Evolutionary conservation across 2,329 filamentous ascomycete species (phyloP), one percentile per base, ranked within the genome.

Genomic region (Aspergillus spinulosporus): DNA sequence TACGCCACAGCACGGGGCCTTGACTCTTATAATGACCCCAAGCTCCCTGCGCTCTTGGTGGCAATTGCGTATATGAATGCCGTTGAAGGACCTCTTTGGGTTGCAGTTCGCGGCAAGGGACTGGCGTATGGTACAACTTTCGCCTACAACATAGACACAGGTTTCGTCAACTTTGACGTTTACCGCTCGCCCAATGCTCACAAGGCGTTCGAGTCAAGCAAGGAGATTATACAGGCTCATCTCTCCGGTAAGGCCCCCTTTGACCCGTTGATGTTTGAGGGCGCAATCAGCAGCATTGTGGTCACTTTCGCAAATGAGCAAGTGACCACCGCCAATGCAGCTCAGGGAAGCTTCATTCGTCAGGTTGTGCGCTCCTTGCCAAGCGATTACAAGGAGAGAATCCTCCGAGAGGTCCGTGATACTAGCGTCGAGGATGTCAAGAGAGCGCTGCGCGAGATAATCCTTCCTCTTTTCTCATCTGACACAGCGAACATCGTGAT

Each of bases 81-180:
- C 0, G 89, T 95, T 14, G 94, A 99, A 74, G 94, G 94, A 0
- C 94, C 94, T 0, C 84, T 99, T 32, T 97, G 94, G 93, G 88
- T 88, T 61, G 90, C 91, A 0, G 89, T 97, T 48, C 90, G 94
- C 46, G 94, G 94, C 54, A 94, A 90, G 43, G 94, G 94, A 44
- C 86, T 97, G 51, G 94, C 94, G 0, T 99, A 99, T 69, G 92
- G 92, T 52, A 88, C 89, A 0, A 85, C 83, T 65, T 96, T 97
- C 68, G 82, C 82, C 44, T 87, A 89, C 45, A 88, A 90, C 67
- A 78, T 90, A 29, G 90, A 94, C 67, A 86, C 85, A 1, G 94
- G 93, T 2, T 84, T 89, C 49, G 77, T 97, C 50, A 87, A 90
- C 59, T 95, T 95, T 76, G 85, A 86, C 53, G 88, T 97, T 42